Percentiles rank a stretch among this genome's conserved stretches.
Evolutionary conservation across 108 stramenopile genomes (phyloP).

Genomic region (Aureococcus anophagefferens): DNA sequence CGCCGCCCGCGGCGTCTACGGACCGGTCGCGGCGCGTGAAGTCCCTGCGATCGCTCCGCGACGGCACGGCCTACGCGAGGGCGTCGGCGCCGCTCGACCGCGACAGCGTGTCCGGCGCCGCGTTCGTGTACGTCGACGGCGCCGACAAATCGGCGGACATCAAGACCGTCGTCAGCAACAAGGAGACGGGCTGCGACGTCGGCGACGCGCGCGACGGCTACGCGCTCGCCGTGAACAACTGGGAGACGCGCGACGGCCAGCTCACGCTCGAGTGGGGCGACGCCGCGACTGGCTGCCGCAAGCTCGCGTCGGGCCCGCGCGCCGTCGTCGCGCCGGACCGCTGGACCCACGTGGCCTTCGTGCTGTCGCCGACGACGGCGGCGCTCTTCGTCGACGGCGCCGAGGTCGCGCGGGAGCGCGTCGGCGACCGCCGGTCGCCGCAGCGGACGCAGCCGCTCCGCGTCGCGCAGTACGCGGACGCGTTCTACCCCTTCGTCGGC

Average conservation of each 20-base stretch:
- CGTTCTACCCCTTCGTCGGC: slow-evolving; percentile 17
- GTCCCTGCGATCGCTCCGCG: too few species aligned
- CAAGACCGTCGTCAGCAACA: slow-evolving; percentile 29
- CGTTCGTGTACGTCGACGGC: slow-evolving; percentile 29
- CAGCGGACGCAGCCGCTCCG: slow-evolving; percentile 1
- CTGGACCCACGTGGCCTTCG: not conserved
- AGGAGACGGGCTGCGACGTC: slow-evolving; percentile 28
- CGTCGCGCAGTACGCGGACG: slow-evolving; percentile 16
- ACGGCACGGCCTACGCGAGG: too few species aligned
- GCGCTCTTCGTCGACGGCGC: slow-evolving; percentile 12
- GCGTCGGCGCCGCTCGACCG: too few species aligned
- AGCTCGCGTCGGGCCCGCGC: slow-evolving; percentile 17
- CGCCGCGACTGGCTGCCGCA: slow-evolving; percentile 27
- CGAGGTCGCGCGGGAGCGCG: slow-evolving; percentile 1
- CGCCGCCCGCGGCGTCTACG: too few species aligned
- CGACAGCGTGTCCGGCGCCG: slow-evolving; percentile 24
- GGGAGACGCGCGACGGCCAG: slow-evolving; percentile 24
- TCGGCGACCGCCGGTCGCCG: not conserved
- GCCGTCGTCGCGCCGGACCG: not conserved
- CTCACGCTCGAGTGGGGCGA: slow-evolving; percentile 36
- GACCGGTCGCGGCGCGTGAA: too few species aligned
- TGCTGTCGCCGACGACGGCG: not conserved
- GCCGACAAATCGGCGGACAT: slow-evolving; percentile 10
- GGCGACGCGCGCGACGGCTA: slow-evolving; percentile 24
- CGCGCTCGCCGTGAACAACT: slow-evolving; percentile 31